These are phyloP conservation scores for Scedosporium dehoogii DNA, from an alignment of 2,329 filamentous ascomycete genomes.

Conservation along the genomic window DNA sequence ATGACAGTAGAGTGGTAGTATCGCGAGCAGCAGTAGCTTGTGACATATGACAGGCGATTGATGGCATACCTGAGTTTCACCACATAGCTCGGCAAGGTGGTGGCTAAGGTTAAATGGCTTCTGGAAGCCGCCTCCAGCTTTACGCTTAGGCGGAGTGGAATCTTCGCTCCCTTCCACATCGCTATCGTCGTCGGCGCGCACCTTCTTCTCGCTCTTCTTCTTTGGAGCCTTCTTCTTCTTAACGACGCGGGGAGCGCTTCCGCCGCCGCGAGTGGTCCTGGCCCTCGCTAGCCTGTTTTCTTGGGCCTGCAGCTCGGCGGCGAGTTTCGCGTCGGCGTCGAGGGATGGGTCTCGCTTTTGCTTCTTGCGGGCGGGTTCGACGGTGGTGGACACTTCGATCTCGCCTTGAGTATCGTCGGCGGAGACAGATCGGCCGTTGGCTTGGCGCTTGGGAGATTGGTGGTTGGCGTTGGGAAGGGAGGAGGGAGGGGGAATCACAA, in stretches of 20 bases:
- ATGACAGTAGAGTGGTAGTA: not conserved
- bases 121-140: slow-evolving; percentile 88
- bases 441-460: slow-evolving; percentile 23
- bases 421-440: slow-evolving; percentile 20
- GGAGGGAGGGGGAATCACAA: slow-evolving; percentile 29
- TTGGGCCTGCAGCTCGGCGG: slow-evolving; percentile 82
- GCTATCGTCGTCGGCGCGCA: slow-evolving; percentile 71
- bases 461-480: slow-evolving; percentile 21
- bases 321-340: slow-evolving; percentile 78
- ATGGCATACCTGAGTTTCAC: slow-evolving; percentile 52
- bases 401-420: slow-evolving; percentile 28
- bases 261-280: slow-evolving; percentile 67
- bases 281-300: slow-evolving; percentile 64
- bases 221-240: slow-evolving; percentile 56
- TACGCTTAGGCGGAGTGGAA: slow-evolving; percentile 55
- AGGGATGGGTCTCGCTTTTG: slow-evolving; percentile 50
- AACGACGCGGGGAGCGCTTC: slow-evolving; percentile 42
- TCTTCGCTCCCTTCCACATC: slow-evolving; percentile 56
- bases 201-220: slow-evolving; percentile 68
- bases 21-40: not conserved
- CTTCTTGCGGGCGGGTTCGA: slow-evolving; percentile 50
- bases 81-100: slow-evolving; percentile 59
- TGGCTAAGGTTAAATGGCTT: slow-evolving; percentile 69
- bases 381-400: slow-evolving; percentile 35
- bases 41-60: not conserved